A percentile compares a stretch with the other conserved stretches of the same genome.
Evolutionary conservation across 192 early-diverging fungal genomes (phyloP).

Genomic region (Chytriomyces sp.): DNA sequence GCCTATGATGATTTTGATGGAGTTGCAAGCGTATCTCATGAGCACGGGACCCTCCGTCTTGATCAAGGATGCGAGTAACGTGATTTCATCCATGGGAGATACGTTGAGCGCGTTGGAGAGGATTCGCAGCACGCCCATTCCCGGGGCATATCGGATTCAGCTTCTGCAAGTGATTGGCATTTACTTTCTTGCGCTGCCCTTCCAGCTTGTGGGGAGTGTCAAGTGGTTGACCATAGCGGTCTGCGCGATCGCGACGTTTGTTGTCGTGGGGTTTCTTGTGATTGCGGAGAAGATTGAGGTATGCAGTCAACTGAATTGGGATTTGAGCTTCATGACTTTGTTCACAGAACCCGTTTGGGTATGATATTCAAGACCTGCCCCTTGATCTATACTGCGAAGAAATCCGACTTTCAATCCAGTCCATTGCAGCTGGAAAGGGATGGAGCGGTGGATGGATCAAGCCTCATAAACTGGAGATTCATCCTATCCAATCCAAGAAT

Average conservation of each 20-base stretch:
- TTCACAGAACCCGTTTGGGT: conserved; percentile 86
- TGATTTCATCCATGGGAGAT: conserved; percentile 50
- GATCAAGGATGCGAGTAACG: conserved; percentile 51
- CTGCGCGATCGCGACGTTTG: conserved; percentile 67
- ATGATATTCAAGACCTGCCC: conserved; percentile 33
- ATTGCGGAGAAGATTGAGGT: conserved; percentile 91
- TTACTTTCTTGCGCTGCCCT: conserved; percentile 77
- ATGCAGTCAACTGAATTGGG: too few species aligned
- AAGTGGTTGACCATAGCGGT: conserved; percentile 67
- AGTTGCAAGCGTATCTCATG: too few species aligned
- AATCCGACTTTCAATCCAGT: too few species aligned
- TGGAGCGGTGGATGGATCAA: too few species aligned
- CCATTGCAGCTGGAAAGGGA: too few species aligned
- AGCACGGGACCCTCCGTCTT: too few species aligned
- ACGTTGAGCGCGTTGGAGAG: neutral
- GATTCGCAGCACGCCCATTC: neutral
- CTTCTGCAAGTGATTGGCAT: conserved; percentile 73
- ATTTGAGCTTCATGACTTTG: too few species aligned
- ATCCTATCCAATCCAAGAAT: too few species aligned
- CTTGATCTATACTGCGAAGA: conserved; percentile 8
- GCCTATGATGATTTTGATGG: too few species aligned
- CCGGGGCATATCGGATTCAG: conserved; percentile 80
- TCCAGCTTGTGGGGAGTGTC: conserved; percentile 65
- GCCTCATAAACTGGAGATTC: too few species aligned
- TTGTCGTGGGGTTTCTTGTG: conserved; percentile 77